phyloP scores from a whole-genome alignment of 176 grass and related monocot species.

The Avena eriantha region DNA sequence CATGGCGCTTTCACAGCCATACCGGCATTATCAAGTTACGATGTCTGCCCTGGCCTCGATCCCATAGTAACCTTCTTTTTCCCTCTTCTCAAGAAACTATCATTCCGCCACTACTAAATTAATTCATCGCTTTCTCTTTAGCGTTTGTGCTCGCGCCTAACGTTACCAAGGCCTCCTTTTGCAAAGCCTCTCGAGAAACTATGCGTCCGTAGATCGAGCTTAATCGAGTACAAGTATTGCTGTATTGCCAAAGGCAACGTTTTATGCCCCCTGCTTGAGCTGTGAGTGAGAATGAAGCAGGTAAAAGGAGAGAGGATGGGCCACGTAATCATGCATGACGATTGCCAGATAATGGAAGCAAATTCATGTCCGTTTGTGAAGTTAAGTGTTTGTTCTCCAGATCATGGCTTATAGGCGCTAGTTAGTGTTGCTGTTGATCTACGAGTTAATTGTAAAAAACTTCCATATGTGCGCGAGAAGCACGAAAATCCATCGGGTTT shows the following conservation, averaged over 20 bases:
- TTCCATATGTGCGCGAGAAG: too few relatives aligned
- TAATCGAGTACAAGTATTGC: constrained; percentile 41
- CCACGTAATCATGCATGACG: background rate
- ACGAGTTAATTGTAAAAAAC: too few relatives aligned
- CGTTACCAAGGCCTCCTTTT: constrained; percentile 41
- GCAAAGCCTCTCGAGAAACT: constrained; percentile 45
- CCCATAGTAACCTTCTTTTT: background rate
- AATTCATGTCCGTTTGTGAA: too few relatives aligned
- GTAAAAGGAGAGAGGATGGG: background rate
- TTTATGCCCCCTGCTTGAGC: background rate
- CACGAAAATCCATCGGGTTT: too few relatives aligned
- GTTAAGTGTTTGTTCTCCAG: too few relatives aligned
- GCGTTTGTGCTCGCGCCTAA: constrained; percentile 37
- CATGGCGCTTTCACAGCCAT: constrained; percentile 9
- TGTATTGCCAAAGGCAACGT: constrained; percentile 46
- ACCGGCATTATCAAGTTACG: constrained; percentile 30
- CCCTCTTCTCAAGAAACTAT: constrained; percentile 45
- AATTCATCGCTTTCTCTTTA: constrained; percentile 35
- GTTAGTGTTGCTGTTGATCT: too few relatives aligned
- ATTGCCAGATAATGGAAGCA: background rate
- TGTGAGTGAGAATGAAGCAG: background rate
- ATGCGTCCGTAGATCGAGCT: constrained; percentile 20
- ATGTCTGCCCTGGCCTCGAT: constrained; percentile 33
- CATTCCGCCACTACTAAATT: constrained; percentile 39
- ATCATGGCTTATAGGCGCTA: too few relatives aligned